phyloP scores from a whole-genome alignment of 169 alveolate genomes.

The Plasmodium inui region DNA sequence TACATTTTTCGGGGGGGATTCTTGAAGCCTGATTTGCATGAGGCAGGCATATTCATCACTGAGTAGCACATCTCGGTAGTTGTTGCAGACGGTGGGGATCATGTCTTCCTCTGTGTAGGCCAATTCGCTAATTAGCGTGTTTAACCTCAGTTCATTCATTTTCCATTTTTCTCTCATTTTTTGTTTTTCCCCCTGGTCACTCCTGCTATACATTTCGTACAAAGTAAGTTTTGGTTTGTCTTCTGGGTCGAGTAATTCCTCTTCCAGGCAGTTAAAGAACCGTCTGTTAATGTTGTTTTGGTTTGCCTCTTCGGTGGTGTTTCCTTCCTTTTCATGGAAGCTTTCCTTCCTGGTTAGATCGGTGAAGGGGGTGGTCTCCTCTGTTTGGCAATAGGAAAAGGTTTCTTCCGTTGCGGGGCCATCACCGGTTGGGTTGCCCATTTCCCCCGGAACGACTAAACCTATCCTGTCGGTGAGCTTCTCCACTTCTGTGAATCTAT shows the following conservation, averaged over 20 bases:
- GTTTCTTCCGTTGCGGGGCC: neutral
- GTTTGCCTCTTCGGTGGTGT: neutral
- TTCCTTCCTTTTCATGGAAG: neutral
- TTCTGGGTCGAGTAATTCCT: constrained; percentile 12
- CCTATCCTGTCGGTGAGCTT: constrained; percentile 51
- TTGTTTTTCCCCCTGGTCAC: constrained; percentile 24
- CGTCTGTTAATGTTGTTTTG: constrained; percentile 7
- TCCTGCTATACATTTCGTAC: constrained; percentile 13
- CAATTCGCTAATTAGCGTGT: constrained; percentile 40
- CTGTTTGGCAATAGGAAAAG: neutral
- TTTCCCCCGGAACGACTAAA: neutral
- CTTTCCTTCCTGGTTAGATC: neutral
- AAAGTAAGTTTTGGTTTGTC: constrained; percentile 11
- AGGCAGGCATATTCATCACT: constrained; percentile 71
- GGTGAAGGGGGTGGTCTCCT: neutral
- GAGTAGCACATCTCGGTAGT: constrained; percentile 64
- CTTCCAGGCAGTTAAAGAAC: constrained; percentile 40
- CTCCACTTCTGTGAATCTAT: constrained; percentile 55
- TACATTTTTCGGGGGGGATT: constrained; percentile 22
- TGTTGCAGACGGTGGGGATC: constrained; percentile 56
- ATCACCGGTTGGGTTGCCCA: neutral
- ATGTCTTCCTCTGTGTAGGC: constrained; percentile 54
- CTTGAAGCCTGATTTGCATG: constrained; percentile 41
- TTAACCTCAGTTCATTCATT: constrained; percentile 63
- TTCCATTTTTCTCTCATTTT: constrained; percentile 74